Evolutionary conservation across 768 basidiomycete genomes (phyloP).

Genomic region (Mrakia blollopis): DNA sequence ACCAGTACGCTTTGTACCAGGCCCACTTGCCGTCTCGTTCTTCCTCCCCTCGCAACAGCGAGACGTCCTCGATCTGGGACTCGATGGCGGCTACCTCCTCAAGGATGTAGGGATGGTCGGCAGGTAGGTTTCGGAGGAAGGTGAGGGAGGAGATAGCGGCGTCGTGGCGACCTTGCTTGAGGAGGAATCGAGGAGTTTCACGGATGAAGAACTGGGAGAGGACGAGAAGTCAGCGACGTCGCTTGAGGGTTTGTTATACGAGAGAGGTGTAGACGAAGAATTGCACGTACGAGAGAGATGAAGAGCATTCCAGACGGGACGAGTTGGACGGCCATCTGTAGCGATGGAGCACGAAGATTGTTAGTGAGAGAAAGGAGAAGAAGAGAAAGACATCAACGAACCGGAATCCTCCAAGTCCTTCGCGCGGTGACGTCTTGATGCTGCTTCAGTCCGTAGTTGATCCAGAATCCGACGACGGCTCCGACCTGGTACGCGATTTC

Average conservation of each 20-base stretch:
- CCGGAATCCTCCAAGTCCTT: constrained; percentile 40
- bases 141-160: constrained; percentile 41
- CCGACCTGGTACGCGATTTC: constrained; percentile 37
- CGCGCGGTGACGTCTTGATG: constrained; percentile 29
- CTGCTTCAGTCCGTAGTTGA: constrained; percentile 37
- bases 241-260: neutral
- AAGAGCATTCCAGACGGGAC: constrained; percentile 37
- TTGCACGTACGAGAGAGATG: constrained; percentile 13
- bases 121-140: constrained; percentile 41
- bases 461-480: constrained; percentile 37
- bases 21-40: neutral
- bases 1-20: constrained; percentile 24
- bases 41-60: constrained; percentile 7
- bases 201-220: constrained; percentile 38
- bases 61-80: constrained; percentile 20
- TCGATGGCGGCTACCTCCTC: constrained; percentile 35
- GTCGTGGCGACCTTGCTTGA: constrained; percentile 37
- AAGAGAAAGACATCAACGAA: too few species aligned
- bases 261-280: neutral
- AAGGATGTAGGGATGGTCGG: constrained; percentile 40
- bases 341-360: too few species aligned
- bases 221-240: neutral
- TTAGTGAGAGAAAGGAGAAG: too few species aligned
- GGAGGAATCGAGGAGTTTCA: constrained; percentile 44
- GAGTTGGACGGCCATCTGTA: constrained; percentile 45